Evolutionary conservation across 371 early-diverging fungal species (phyloP).

Genomic region (Lichtheimia ramosa): DNA sequence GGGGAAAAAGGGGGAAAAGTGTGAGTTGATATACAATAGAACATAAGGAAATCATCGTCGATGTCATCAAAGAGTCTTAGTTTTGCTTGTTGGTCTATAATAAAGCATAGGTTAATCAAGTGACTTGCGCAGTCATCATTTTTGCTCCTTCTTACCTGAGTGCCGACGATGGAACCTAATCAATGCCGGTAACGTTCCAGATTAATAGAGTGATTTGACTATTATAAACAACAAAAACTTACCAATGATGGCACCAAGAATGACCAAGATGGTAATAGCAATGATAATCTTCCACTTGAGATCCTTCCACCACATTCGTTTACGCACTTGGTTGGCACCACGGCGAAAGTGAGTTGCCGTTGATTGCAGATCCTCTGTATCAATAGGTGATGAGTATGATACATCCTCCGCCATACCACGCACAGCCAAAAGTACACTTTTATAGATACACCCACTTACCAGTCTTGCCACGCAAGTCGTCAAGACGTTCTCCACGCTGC

Average conservation of each 20-base stretch:
- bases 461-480: slow-evolving; percentile 73
- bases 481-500: slow-evolving; percentile 80
- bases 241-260: slow-evolving; percentile 80
- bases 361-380: slow-evolving; percentile 67
- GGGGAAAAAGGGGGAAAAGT: too few relatives aligned
- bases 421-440: slow-evolving; percentile 4
- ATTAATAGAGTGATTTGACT: background rate
- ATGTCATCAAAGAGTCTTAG: too few relatives aligned
- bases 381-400: background rate
- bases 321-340: slow-evolving; percentile 80
- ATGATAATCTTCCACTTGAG: slow-evolving; percentile 92
- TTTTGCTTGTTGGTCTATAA: too few relatives aligned
- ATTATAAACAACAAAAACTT: slow-evolving; percentile 2
- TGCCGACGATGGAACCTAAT: slow-evolving; percentile 45
- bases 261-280: slow-evolving; percentile 66
- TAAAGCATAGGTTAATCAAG: too few relatives aligned
- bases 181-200: background rate
- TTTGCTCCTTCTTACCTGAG: slow-evolving; percentile 26
- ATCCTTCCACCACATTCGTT: slow-evolving; percentile 93
- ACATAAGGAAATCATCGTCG: too few relatives aligned
- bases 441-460: slow-evolving; percentile 23
- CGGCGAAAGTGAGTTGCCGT: slow-evolving; percentile 80
- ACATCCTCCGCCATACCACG: background rate
- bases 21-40: too few relatives aligned
- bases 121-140: background rate